Base-by-base conservation (phyloP, 192 early-diverging fungal genomes). In the Coemansia sp. region DNA sequence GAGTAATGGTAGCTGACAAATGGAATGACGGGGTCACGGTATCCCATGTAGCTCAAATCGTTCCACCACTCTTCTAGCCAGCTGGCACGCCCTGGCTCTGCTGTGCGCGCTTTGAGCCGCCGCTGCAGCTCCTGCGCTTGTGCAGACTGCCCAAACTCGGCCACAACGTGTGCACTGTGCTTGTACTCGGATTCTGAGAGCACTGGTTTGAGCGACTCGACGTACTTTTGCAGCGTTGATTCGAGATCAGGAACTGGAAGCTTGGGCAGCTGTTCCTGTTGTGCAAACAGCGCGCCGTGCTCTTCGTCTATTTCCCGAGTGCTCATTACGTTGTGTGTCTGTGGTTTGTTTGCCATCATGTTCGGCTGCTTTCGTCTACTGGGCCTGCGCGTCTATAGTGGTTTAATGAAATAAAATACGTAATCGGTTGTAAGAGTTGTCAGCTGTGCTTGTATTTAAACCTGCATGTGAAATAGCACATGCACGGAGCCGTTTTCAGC, bases 51-150 rank as follows among this genome's bases (percentile, higher is more conserved):
- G 61, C 93, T 92, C 53, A 90, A 85, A 58, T 94, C 93, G 69
- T 93, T 92, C 97, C 97, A 99, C 97, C 97, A 99, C 68, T 95
- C 93, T 71, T 90, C 93, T 55, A 96, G 85, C 90, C 95, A 99
- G 83, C 90, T 93, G 37, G 85, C 85, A 49, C 88, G 84, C 54
- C 84, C 86, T 22, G 90, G 85, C 66, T 87, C 83, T 20, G 85
- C 84, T 4, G 89, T 88, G 47, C 89, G 85, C 59, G 88, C 88
- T 48, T 89, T 48, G 54, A 99, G 82, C 56, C 95, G 87, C 66
- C 87, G 73, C 82, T 97, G 95, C 43, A 99, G 87, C 76, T 87
- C 78, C 59, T 89, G 83, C 38, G 93, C 95, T 41, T 92, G 89
- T 16, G 89, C 90, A 10, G 91, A 88, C 62, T 83, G 83, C 12